Evolutionary conservation across 2,329 filamentous ascomycete species (phyloP).

Genomic region (Aspergillus fumigatiaffinis): DNA sequence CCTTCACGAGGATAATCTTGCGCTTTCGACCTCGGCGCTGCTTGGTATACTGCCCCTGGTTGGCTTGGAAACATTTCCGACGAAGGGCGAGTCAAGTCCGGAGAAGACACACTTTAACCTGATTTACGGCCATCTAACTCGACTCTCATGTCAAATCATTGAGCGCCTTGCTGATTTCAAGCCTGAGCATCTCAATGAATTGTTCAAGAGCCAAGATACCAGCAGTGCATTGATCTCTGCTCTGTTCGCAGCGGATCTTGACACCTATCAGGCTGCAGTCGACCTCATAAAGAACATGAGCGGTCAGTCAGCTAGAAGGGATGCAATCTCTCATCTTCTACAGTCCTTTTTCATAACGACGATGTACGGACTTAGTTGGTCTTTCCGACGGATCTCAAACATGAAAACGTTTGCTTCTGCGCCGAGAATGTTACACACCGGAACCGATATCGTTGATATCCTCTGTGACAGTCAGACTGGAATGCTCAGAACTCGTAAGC

Average conservation of each 20-base stretch:
- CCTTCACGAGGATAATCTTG: conserved; percentile 62
- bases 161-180: conserved; percentile 75
- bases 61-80: conserved; percentile 69
- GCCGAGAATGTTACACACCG: conserved; percentile 58
- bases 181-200: conserved; percentile 60
- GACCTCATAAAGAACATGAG: conserved; percentile 81
- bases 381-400: conserved; percentile 52
- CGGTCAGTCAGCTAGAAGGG: conserved; percentile 59
- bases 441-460: conserved; percentile 59
- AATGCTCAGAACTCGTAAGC: conserved; percentile 54
- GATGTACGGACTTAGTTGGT: conserved; percentile 54
- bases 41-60: conserved; percentile 67
- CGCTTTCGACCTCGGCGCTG: conserved; percentile 70
- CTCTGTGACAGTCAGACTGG: conserved; percentile 62
- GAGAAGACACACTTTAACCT: conserved; percentile 73
- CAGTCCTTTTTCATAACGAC: conserved; percentile 54
- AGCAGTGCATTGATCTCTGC: conserved; percentile 73
- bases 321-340: conserved; percentile 60
- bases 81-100: conserved; percentile 41
- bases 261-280: conserved; percentile 74
- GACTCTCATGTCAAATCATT: conserved; percentile 67
- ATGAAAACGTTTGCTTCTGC: conserved; percentile 58
- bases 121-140: conserved; percentile 60
- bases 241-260: conserved; percentile 74
- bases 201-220: conserved; percentile 65